Conservation (phyloP, 495 filamentous ascomycete species). For the Neurospora tetrasperma region DNA sequence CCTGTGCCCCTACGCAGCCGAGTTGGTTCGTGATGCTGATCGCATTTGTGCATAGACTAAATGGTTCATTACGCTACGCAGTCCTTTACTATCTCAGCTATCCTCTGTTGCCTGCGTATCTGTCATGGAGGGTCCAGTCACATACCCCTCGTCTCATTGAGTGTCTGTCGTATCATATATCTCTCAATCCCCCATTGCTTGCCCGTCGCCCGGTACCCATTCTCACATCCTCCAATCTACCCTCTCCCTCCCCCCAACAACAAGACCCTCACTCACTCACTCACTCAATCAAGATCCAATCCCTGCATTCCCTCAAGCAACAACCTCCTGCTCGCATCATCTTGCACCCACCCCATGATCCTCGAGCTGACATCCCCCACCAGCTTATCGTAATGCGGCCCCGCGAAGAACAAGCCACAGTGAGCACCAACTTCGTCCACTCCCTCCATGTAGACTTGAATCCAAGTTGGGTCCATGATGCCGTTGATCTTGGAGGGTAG, state of each 20-base stretch:
- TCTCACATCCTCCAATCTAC: not conserved
- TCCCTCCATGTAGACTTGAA: conserved; percentile 64
- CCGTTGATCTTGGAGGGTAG: conserved; percentile 45
- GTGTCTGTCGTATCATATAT: not conserved
- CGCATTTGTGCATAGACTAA: not conserved
- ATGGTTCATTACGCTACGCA: not conserved
- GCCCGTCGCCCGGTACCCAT: not conserved
- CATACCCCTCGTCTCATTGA: not conserved
- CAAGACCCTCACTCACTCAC: not conserved
- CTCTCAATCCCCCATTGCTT: not conserved
- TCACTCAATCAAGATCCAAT: conserved; percentile 1
- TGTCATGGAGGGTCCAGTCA: not conserved
- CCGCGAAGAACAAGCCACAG: conserved; percentile 67
- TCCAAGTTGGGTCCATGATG: conserved; percentile 50
- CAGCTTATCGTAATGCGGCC: conserved; percentile 60
- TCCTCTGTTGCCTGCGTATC: not conserved
- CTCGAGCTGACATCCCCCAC: conserved; percentile 63
- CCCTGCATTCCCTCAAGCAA: conserved; percentile 17
- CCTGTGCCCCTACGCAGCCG: not conserved
- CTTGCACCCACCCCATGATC: conserved; percentile 64
- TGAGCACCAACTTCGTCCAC: conserved; percentile 83
- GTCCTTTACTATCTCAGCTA: not conserved
- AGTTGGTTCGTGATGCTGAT: not conserved
- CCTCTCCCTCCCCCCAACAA: not conserved
- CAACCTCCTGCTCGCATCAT: conserved; percentile 33